A percentile compares a stretch with the other conserved stretches of the same genome.
Evolutionary conservation across 78 protist genomes (phyloP).

Genomic region (Chrysochromulina tobinii): DNA sequence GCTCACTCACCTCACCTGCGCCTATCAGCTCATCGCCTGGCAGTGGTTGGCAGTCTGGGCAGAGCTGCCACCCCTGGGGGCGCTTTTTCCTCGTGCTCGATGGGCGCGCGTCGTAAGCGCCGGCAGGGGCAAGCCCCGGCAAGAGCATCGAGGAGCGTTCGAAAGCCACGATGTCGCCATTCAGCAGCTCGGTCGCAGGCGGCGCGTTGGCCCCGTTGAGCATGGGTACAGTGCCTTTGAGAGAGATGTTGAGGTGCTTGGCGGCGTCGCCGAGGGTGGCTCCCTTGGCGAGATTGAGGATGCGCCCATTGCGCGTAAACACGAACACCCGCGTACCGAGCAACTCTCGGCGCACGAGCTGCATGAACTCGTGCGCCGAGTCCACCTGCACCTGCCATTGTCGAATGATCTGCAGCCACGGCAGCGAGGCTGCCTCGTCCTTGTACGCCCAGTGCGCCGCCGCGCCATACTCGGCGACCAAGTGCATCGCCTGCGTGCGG

Average conservation of each 20-base stretch:
- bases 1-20: neutral
- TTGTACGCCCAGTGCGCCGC: constrained; percentile 33
- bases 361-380: neutral
- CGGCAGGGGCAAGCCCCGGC: no score
- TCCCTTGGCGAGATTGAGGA: constrained; percentile 10
- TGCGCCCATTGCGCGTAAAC: constrained; percentile 13
- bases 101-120: no score
- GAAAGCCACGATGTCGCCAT: constrained; percentile 26
- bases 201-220: neutral
- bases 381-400: neutral
- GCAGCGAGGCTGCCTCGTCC: neutral
- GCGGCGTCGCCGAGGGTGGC: constrained; percentile 1
- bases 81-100: no score
- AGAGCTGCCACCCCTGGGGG: neutral
- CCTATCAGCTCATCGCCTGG: neutral
- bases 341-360: neutral
- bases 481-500: neutral
- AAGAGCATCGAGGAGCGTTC: neutral
- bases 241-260: neutral
- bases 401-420: neutral
- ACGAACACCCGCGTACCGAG: constrained; percentile 34
- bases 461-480: neutral
- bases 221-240: no score
- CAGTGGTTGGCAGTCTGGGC: neutral
- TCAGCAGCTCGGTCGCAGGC: neutral